phyloP scores from a whole-genome alignment of 169 alveolate species.

The Plasmodium malariae region DNA sequence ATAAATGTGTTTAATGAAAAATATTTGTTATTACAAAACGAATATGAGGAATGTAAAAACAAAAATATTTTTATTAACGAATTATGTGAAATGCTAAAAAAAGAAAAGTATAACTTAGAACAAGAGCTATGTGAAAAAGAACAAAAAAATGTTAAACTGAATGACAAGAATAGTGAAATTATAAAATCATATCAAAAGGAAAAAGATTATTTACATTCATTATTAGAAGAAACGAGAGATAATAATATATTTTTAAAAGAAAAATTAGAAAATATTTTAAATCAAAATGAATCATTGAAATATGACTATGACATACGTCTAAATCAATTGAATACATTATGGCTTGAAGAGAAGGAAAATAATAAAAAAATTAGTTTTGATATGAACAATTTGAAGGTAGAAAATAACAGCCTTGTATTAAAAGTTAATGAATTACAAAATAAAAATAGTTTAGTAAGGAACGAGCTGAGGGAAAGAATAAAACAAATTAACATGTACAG shows the following conservation, averaged over 20 bases:
- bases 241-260: constrained; percentile 32
- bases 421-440: constrained; percentile 38
- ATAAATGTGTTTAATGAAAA: constrained; percentile 7
- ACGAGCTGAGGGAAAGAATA: constrained; percentile 29
- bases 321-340: constrained; percentile 31
- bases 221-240: constrained; percentile 56
- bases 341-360: constrained; percentile 68
- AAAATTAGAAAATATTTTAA: constrained; percentile 10
- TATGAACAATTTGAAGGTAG: constrained; percentile 23
- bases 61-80: constrained; percentile 5
- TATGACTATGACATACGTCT: constrained; percentile 35
- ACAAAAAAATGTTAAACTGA: background rate
- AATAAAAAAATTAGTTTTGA: constrained; percentile 17
- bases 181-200: constrained; percentile 46
- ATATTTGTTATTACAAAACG: constrained; percentile 13
- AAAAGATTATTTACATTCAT: constrained; percentile 26
- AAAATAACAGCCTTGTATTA: constrained; percentile 12
- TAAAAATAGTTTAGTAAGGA: constrained; percentile 3
- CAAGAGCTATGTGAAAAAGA: constrained; percentile 24
- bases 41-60: constrained; percentile 15
- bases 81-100: constrained; percentile 25
- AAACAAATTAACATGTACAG: constrained; percentile 39
- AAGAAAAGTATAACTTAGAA: constrained; percentile 23
- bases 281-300: constrained; percentile 33
- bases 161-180: constrained; percentile 37